phyloP scores from a whole-genome alignment of 306 rosid genomes.

The Glycine tomentella region DNA sequence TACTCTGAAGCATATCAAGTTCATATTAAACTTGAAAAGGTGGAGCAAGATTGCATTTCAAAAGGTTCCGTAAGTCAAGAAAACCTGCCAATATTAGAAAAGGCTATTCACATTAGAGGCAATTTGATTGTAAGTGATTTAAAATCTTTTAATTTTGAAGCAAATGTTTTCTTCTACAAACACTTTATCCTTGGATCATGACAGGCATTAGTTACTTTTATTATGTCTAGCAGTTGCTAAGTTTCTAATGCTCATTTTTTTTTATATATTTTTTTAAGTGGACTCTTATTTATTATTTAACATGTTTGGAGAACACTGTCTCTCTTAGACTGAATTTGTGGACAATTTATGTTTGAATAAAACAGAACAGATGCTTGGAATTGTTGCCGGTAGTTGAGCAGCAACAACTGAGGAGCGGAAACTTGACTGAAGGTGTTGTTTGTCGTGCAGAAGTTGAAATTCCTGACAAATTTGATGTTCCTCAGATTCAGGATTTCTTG shows the following conservation, averaged over 20 bases:
- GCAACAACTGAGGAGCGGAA: slow-evolving; percentile 70
- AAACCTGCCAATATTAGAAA: slow-evolving; percentile 65
- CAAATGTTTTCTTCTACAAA: slow-evolving; percentile 1
- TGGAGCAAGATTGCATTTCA: slow-evolving; percentile 70
- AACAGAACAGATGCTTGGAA: slow-evolving; percentile 87
- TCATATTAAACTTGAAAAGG: slow-evolving; percentile 69
- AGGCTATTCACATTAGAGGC: slow-evolving; percentile 68
- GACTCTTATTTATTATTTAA: no score
- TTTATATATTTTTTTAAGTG: no score
- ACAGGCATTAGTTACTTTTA: slow-evolving; percentile 19
- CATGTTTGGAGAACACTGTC: no score
- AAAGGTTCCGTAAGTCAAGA: slow-evolving; percentile 65
- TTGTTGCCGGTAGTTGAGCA: slow-evolving; percentile 87
- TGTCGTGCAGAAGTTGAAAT: slow-evolving; percentile 58
- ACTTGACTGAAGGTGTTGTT: slow-evolving; percentile 53
- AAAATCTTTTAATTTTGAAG: neutral
- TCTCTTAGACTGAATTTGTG: neutral
- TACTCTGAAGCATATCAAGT: slow-evolving; percentile 87
- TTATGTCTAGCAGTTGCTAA: slow-evolving; percentile 1
- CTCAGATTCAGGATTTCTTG: slow-evolving; percentile 55
- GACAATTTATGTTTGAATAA: slow-evolving; percentile 45
- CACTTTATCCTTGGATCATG: slow-evolving; percentile 8
- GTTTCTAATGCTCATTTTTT: neutral
- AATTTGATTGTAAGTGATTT: slow-evolving; percentile 87
- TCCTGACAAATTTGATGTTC: slow-evolving; percentile 58